Evolutionary conservation across 139 green algal species (phyloP).

Genomic region (Chlamydomonas applanata): DNA sequence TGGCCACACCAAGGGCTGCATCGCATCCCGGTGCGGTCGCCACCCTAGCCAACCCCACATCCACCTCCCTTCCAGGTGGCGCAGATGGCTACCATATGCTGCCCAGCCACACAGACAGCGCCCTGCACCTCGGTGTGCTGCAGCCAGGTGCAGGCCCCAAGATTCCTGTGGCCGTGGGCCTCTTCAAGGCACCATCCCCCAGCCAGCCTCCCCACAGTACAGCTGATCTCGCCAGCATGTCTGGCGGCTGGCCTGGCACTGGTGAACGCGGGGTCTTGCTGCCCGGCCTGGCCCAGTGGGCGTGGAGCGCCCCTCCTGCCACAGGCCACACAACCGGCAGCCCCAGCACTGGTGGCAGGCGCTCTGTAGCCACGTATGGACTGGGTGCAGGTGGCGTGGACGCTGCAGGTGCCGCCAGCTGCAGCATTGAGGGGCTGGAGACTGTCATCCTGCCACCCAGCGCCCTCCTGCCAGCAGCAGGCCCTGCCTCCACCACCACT

Average conservation of each 20-base stretch:
- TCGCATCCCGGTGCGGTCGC: too few species aligned
- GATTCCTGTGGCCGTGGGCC: constrained; percentile 46
- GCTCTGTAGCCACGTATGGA: constrained; percentile 17
- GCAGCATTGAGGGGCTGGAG: constrained; percentile 19
- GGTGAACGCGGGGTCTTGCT: background rate
- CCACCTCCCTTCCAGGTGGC: too few species aligned
- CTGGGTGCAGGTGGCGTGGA: constrained; percentile 9
- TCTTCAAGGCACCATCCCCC: constrained; percentile 12
- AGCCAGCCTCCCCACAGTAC: background rate
- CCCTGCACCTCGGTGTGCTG: constrained; percentile 53
- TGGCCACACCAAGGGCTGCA: background rate
- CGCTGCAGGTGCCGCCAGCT: background rate
- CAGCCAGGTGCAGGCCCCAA: constrained; percentile 29
- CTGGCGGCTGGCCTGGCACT: background rate
- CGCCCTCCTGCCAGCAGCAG: constrained; percentile 4
- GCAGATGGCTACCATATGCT: constrained; percentile 21
- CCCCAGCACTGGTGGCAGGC: background rate
- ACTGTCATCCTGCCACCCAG: constrained; percentile 22
- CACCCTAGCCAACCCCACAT: too few species aligned
- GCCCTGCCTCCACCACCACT: background rate
- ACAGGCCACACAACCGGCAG: background rate
- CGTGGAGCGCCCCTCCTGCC: background rate
- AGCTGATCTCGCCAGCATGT: background rate
- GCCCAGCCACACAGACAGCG: constrained; percentile 35
- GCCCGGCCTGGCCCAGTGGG: background rate